Conservation (phyloP, 2,329 filamentous ascomycete species). For the Colletotrichum musicola region DNA sequence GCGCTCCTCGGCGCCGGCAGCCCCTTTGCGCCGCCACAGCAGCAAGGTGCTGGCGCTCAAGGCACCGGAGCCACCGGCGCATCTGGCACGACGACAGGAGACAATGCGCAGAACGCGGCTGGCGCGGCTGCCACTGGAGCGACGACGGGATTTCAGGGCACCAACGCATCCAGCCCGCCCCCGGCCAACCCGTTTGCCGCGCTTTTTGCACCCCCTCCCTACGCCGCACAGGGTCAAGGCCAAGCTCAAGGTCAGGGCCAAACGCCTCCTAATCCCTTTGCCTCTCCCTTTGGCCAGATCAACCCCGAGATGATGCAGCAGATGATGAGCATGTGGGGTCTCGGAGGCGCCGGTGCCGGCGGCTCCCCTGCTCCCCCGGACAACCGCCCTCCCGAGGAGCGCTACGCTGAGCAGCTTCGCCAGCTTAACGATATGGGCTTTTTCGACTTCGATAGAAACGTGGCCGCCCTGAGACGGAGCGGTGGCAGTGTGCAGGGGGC, state of each 20-base stretch:
- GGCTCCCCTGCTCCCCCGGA: slow-evolving; percentile 72
- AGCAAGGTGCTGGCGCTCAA: slow-evolving; percentile 36
- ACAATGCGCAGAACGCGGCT: slow-evolving; percentile 31
- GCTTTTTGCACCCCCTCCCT: slow-evolving; percentile 63
- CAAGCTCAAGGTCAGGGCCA: slow-evolving; percentile 43
- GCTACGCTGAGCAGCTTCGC: slow-evolving; percentile 88
- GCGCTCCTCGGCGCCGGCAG: slow-evolving; percentile 47
- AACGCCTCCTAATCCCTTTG: slow-evolving; percentile 53
- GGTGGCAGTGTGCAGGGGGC: slow-evolving; percentile 96
- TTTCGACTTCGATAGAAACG: slow-evolving; percentile 94
- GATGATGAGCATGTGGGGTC: slow-evolving; percentile 64
- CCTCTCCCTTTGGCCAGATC: slow-evolving; percentile 56
- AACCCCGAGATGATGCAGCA: slow-evolving; percentile 69
- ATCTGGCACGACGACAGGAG: slow-evolving; percentile 38
- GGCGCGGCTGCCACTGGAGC: slow-evolving; percentile 40
- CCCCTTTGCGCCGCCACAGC: slow-evolving; percentile 37
- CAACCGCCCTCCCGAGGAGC: slow-evolving; percentile 91
- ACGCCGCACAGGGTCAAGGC: slow-evolving; percentile 49
- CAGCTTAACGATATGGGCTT: slow-evolving; percentile 99
- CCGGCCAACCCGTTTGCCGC: slow-evolving; percentile 76
- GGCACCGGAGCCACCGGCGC: background rate
- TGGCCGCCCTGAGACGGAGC: slow-evolving; percentile 86
- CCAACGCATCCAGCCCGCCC: slow-evolving; percentile 49
- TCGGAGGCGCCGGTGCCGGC: slow-evolving; percentile 51
- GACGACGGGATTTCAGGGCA: slow-evolving; percentile 36